These are phyloP conservation scores for Penicillium hordei DNA, from an alignment of 2,329 filamentous ascomycete genomes.

Conservation along the genomic window DNA sequence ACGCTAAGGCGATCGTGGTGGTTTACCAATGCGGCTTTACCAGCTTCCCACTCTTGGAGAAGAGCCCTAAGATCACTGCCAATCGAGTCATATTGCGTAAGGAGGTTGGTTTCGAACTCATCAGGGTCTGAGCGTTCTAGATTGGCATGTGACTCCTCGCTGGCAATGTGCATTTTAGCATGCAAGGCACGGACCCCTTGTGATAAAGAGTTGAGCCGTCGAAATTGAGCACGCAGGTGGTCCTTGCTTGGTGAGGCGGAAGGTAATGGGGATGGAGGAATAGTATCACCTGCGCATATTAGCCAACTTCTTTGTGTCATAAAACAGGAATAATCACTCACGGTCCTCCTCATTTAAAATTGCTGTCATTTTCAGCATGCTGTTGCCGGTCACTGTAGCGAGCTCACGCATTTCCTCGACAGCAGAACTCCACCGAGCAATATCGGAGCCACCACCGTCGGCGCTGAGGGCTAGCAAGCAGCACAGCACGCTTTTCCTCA, in stretches of 20 bases:
- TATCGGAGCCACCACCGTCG: constrained; percentile 73
- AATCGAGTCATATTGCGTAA: constrained; percentile 92
- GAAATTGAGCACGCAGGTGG: constrained; percentile 79
- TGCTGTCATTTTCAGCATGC: constrained; percentile 64
- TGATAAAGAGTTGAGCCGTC: constrained; percentile 83
- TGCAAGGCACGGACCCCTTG: constrained; percentile 88
- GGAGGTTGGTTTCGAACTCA: constrained; percentile 74
- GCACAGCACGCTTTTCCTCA: constrained; percentile 83
- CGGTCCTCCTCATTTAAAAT: constrained; percentile 79
- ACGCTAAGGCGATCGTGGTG: constrained; percentile 79
- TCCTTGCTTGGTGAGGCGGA: constrained; percentile 75
- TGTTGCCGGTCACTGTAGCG: constrained; percentile 60
- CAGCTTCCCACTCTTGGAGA: constrained; percentile 82
- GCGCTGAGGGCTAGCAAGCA: constrained; percentile 85
- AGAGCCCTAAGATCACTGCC: constrained; percentile 80
- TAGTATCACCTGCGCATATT: constrained; percentile 39
- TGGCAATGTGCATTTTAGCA: constrained; percentile 87
- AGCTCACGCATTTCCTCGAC: constrained; percentile 71
- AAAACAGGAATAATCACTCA: constrained; percentile 45
- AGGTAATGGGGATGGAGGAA: constrained; percentile 57
- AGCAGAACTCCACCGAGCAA: constrained; percentile 73
- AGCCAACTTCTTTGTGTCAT: constrained; percentile 7
- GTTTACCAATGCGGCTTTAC: constrained; percentile 75
- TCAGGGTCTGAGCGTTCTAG: constrained; percentile 69
- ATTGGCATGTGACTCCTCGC: constrained; percentile 81